Percentiles rank a stretch among this genome's conserved stretches.
phyloP scores from a whole-genome alignment of 202 grass and related monocot genomes.

The Zizania palustris region DNA sequence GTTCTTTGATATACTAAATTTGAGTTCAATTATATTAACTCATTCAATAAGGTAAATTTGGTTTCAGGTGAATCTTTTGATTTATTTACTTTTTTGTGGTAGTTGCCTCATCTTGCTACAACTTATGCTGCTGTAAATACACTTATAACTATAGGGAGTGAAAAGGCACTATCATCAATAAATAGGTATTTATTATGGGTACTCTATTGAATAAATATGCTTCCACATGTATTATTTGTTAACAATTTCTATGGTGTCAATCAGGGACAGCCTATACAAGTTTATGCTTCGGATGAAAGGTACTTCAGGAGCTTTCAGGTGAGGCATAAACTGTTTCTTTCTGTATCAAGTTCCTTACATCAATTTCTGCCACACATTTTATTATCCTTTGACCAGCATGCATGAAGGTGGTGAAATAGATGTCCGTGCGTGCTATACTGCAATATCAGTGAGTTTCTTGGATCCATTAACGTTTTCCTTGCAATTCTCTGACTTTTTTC shows the following conservation, averaged over 20 bases:
- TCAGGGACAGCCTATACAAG: constrained; percentile 67
- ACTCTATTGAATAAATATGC: constrained; percentile 15
- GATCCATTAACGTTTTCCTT: constrained; percentile 1
- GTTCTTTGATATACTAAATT: constrained; percentile 12
- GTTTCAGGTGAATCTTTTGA: background rate
- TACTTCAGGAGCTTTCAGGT: constrained; percentile 84
- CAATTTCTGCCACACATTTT: constrained; percentile 16
- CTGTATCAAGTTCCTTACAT: background rate
- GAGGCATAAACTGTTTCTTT: background rate
- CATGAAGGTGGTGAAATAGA: constrained; percentile 91
- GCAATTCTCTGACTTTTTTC: constrained; percentile 22
- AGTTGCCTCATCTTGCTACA: constrained; percentile 98
- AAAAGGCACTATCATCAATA: constrained; percentile 87
- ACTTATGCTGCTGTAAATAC: constrained; percentile 95
- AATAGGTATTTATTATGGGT: constrained; percentile 66
- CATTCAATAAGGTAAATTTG: constrained; percentile 29
- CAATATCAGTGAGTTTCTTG: constrained; percentile 74
- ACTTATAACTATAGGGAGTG: constrained; percentile 78
- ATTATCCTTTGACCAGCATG: constrained; percentile 64
- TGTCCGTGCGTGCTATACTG: constrained; percentile 89
- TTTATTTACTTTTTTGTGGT: constrained; percentile 33
- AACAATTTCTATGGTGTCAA: constrained; percentile 39
- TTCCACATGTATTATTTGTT: constrained; percentile 28
- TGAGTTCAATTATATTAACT: constrained; percentile 17
- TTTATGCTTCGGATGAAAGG: constrained; percentile 92